Evolutionary conservation across 1,284 basidiomycete genomes (phyloP).

Genomic region (Wallemia ichthyophaga): DNA sequence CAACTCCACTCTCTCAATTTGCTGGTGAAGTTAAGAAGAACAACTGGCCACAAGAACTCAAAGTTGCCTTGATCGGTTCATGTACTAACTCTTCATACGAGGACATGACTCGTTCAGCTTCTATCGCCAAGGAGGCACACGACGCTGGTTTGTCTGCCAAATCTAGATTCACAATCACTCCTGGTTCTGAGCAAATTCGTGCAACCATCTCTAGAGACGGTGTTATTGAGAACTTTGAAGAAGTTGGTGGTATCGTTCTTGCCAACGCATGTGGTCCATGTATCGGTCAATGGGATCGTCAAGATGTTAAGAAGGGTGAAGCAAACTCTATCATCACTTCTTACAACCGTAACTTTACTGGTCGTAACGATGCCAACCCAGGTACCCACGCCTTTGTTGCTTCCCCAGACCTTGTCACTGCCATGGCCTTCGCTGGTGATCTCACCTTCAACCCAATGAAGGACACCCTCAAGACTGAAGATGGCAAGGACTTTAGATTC

Average conservation of each 20-base stretch:
- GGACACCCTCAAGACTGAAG: conserved; percentile 57
- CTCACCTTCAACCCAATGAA: conserved; percentile 92
- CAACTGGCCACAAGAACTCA: conserved; percentile 85
- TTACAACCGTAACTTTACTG: conserved; percentile 99
- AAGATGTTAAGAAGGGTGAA: conserved; percentile 87
- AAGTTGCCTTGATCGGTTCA: conserved; percentile 89
- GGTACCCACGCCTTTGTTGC: conserved; percentile 97
- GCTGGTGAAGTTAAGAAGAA: conserved; percentile 75
- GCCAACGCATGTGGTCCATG: conserved; percentile 98
- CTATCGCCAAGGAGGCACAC: conserved; percentile 66
- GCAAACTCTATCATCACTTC: conserved; percentile 95
- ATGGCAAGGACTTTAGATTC: conserved; percentile 97
- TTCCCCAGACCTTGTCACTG: conserved; percentile 91
- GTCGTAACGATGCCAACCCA: conserved; percentile 96
- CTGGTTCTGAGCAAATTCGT: conserved; percentile 91
- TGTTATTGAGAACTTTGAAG: conserved; percentile 59
- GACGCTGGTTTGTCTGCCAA: conserved; percentile 63
- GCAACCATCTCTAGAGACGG: conserved; percentile 94
- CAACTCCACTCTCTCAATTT: conserved; percentile 88
- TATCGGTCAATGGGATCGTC: conserved; percentile 96
- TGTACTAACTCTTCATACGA: conserved; percentile 99
- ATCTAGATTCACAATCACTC: conserved; percentile 90
- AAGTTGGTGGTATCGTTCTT: conserved; percentile 67
- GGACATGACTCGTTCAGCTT: conserved; percentile 93
- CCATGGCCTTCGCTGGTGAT: conserved; percentile 76